Evolutionary conservation across 371 early-diverging fungal species (phyloP).

Genomic region (Saksenaea vasiformis): DNA sequence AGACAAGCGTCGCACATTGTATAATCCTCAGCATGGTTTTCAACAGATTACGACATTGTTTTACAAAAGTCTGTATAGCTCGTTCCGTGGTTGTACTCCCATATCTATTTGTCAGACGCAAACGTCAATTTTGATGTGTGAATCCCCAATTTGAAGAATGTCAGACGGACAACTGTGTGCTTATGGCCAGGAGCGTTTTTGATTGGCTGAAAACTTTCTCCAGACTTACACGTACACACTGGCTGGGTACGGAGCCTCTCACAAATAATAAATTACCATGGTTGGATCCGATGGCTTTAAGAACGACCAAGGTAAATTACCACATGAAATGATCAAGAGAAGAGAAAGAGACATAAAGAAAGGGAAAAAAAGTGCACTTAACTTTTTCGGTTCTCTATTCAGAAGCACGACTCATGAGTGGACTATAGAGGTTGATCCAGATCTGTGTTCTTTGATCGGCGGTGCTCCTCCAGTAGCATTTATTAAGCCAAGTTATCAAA

Average conservation of each 20-base stretch:
- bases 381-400: neutral
- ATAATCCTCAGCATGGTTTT: too few species aligned
- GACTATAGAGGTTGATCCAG: conserved; percentile 59
- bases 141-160: too few species aligned
- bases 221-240: neutral
- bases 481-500: conserved; percentile 63
- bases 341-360: neutral
- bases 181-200: neutral
- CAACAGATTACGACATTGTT: too few species aligned
- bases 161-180: too few species aligned
- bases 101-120: too few species aligned
- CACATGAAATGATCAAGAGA: neutral
- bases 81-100: too few species aligned
- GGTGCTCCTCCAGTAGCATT: conserved; percentile 69
- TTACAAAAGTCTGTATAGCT: too few species aligned
- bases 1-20: too few species aligned
- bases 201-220: conserved; percentile 3
- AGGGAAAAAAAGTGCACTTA: neutral
- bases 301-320: neutral
- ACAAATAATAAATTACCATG: neutral
- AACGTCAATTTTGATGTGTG: too few species aligned
- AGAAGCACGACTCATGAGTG: neutral
- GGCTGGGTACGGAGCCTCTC: neutral
- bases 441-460: conserved; percentile 68
- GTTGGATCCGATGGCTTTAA: neutral